Percentiles rank a stretch among this genome's conserved stretches.
phyloP scores from a whole-genome alignment of 2,329 filamentous ascomycete genomes.

The Ilyonectria robusta region DNA sequence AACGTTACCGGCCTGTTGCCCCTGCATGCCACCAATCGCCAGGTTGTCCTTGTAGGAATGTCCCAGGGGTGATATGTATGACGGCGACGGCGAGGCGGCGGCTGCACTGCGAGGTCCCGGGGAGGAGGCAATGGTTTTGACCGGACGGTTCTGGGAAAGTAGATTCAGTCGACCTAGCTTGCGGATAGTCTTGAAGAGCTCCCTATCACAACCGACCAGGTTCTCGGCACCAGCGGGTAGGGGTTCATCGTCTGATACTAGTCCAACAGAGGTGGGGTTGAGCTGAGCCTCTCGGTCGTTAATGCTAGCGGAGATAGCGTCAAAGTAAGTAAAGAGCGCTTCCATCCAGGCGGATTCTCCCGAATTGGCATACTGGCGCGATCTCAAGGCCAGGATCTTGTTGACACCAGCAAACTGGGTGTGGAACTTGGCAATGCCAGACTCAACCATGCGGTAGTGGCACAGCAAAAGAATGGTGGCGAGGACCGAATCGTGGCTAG shows the following conservation, averaged over 20 bases:
- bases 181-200: conserved; percentile 88
- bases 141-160: conserved; percentile 78
- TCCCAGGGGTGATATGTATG: conserved; percentile 57
- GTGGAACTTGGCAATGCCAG: conserved; percentile 91
- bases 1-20: conserved; percentile 48
- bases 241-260: conserved; percentile 62
- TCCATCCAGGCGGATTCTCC: conserved; percentile 91
- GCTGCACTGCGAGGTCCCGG: conserved; percentile 31
- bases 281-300: conserved; percentile 93
- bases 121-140: conserved; percentile 55
- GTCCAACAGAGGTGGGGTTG: conserved; percentile 74
- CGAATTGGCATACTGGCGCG: conserved; percentile 62
- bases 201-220: conserved; percentile 87
- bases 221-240: conserved; percentile 81
- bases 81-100: conserved; percentile 55
- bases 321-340: conserved; percentile 93
- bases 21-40: conserved; percentile 41
- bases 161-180: conserved; percentile 88
- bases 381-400: conserved; percentile 85
- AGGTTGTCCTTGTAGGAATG: conserved; percentile 58
- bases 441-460: conserved; percentile 94
- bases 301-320: conserved; percentile 91
- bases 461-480: conserved; percentile 90
- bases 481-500: conserved; percentile 87
- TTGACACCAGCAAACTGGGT: conserved; percentile 94